Evolutionary conservation across 1,139 yeast genomes (phyloP).

Genomic region (Pichia inconspicua): DNA sequence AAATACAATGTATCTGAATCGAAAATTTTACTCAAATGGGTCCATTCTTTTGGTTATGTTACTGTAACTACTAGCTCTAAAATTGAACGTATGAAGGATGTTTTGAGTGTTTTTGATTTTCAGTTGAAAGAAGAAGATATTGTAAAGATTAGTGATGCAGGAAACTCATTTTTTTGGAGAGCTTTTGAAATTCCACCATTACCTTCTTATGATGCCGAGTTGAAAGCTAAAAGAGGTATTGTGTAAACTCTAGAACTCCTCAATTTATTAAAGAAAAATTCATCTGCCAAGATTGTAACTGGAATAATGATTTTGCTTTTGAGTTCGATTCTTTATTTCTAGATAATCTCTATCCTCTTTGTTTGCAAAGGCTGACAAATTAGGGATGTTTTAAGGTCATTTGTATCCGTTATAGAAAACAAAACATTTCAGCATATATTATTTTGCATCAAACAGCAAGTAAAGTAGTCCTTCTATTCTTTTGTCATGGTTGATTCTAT

Average conservation of each 20-base stretch:
- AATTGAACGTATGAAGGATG: conserved; percentile 47
- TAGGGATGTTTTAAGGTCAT: no score
- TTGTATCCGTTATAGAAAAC: no score
- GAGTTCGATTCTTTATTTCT: no score
- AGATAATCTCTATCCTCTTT: no score
- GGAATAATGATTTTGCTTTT: no score
- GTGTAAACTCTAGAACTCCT: background rate
- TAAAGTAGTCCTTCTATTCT: no score
- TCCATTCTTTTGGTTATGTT: conserved; percentile 50
- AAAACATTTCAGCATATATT: no score
- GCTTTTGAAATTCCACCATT: conserved; percentile 20
- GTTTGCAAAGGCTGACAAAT: no score
- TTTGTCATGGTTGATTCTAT: no score
- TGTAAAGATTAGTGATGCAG: conserved; percentile 33
- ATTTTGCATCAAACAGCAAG: no score
- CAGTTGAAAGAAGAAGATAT: conserved; percentile 42
- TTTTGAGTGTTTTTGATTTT: conserved; percentile 47
- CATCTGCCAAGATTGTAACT: no score
- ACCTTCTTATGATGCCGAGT: conserved; percentile 16
- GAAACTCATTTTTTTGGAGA: conserved; percentile 25
- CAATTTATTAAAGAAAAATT: no score
- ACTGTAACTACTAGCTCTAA: conserved; percentile 70
- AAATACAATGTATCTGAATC: conserved; percentile 54
- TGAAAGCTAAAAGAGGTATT: conserved; percentile 15
- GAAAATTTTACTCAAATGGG: conserved; percentile 64